Base-by-base conservation (phyloP, 768 basidiomycete species). In the Tubosaeta brunneosetosa region DNA sequence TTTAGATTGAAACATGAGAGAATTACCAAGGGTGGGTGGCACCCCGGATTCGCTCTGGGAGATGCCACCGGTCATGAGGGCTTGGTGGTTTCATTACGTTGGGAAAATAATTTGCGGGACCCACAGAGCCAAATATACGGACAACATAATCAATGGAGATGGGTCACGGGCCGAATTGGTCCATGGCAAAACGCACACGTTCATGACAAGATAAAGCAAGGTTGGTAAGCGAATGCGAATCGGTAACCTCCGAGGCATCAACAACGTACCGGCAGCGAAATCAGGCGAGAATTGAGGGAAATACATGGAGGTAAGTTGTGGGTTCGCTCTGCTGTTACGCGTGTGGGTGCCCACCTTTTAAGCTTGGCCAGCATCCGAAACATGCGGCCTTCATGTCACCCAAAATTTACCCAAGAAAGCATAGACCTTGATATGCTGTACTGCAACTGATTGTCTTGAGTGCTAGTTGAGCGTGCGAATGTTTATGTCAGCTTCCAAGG, bases 121-220 rank as follows among this genome's bases (percentile, higher is more conserved):
- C 68, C 68, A 69, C 68, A 69, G 37, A 42, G 41, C 67, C 68
- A 69, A 69, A 69, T 58, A 69, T 19, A 44, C 41, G 52, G 42
- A 62, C 65, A 69, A 65, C 60, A 62, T 22, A 22, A 22, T 54
- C 46, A 36, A 31, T 49, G 12, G 40, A 42, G 36, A 33, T 56
- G 47, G 33, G 46, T 27, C 47, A 29, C 27, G 13, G 31, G 36
- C 51, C 50, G 38, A 50, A 48, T 44, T 47, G 47, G 17, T 17
- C 12, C 43, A 33, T 47, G 26, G 44, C 16, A 36, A 43, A 32
- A 47, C 19, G 38, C 38, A 55, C 32, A 47, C 22, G 49, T 44
- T 29, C 27, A n/a, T 27, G n/a, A 68, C 62, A 62, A 62, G 59
- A 67, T 65, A 64, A 62, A 43, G 44, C 33, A 52, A 33, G 7